A percentile compares a stretch with the other conserved stretches of the same genome.
Conservation (phyloP, 495 filamentous ascomycete genomes). For the Parathielavia hyrcaniae region DNA sequence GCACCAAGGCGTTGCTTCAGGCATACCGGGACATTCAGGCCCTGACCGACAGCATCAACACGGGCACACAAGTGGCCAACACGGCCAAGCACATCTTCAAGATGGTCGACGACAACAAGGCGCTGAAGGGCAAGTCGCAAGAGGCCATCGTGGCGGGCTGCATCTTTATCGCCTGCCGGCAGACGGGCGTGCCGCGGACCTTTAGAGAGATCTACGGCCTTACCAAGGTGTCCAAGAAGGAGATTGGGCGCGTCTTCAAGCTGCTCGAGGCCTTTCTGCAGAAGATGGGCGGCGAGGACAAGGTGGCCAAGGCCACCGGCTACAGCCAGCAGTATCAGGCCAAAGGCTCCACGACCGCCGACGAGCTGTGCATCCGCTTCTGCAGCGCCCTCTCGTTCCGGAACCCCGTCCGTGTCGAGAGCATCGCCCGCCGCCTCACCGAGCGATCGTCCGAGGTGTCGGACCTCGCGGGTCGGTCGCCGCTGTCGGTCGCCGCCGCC, state of each 20-base stretch:
- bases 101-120: conserved; percentile 80
- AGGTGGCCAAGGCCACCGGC: conserved; percentile 29
- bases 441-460: conserved; percentile 64
- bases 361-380: conserved; percentile 81
- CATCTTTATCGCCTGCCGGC: conserved; percentile 94
- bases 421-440: conserved; percentile 66
- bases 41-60: conserved; percentile 77
- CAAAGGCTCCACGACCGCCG: conserved; percentile 73
- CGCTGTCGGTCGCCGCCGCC: conserved; percentile 86
- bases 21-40: conserved; percentile 88
- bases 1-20: conserved; percentile 68
- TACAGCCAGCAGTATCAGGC: conserved; percentile 57
- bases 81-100: conserved; percentile 93
- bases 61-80: conserved; percentile 72
- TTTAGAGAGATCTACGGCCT: conserved; percentile 88
- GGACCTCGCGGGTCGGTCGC: conserved; percentile 84
- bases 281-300: conserved; percentile 40
- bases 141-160: conserved; percentile 92
- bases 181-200: conserved; percentile 76
- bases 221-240: conserved; percentile 93
- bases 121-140: conserved; percentile 90
- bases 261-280: conserved; percentile 78
- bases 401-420: conserved; percentile 59
- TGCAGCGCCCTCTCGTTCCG: conserved; percentile 67
- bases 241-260: conserved; percentile 96